Evolutionary conservation across 2,329 filamentous ascomycete genomes (phyloP).

Genomic region (Epicoccum nigrum): DNA sequence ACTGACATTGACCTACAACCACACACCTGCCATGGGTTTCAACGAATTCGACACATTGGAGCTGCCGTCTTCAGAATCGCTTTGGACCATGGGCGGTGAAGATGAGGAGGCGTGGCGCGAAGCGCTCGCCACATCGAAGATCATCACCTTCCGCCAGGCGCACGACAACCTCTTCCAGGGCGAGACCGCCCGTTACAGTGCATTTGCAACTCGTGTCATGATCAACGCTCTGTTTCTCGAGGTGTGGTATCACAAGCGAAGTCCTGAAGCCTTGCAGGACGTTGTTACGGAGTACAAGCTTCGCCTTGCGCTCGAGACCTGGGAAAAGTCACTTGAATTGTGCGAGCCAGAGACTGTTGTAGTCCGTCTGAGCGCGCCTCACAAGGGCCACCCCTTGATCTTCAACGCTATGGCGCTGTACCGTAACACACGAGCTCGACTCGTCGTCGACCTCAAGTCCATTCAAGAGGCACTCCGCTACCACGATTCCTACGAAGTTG

Average conservation of each 20-base stretch:
- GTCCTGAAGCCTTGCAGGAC: constrained; percentile 94
- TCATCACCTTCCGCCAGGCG: constrained; percentile 88
- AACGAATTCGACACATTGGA: constrained; percentile 96
- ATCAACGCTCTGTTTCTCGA: constrained; percentile 98
- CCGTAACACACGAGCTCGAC: constrained; percentile 86
- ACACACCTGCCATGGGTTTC: constrained; percentile 96
- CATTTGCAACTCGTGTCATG: constrained; percentile 96
- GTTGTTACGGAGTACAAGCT: constrained; percentile 99
- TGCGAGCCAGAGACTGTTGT: constrained; percentile 90
- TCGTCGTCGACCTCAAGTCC: constrained; percentile 93
- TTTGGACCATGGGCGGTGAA: constrained; percentile 85
- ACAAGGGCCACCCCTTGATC: constrained; percentile 93
- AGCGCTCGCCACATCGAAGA: constrained; percentile 70
- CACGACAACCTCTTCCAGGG: constrained; percentile 96
- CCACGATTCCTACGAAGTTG: constrained; percentile 96
- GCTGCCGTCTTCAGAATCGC: constrained; percentile 87
- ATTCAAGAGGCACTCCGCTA: constrained; percentile 96
- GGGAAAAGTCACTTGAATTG: constrained; percentile 93
- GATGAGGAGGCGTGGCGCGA: constrained; percentile 88
- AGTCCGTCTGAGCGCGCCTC: constrained; percentile 88
- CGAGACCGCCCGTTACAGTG: constrained; percentile 87
- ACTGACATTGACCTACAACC: constrained; percentile 93
- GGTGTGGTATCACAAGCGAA: constrained; percentile 99
- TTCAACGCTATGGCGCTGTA: constrained; percentile 99
- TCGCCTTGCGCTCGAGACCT: constrained; percentile 93